Evolutionary conservation across 495 filamentous ascomycete genomes (phyloP).

Genomic region (Daldinia concentrica): DNA sequence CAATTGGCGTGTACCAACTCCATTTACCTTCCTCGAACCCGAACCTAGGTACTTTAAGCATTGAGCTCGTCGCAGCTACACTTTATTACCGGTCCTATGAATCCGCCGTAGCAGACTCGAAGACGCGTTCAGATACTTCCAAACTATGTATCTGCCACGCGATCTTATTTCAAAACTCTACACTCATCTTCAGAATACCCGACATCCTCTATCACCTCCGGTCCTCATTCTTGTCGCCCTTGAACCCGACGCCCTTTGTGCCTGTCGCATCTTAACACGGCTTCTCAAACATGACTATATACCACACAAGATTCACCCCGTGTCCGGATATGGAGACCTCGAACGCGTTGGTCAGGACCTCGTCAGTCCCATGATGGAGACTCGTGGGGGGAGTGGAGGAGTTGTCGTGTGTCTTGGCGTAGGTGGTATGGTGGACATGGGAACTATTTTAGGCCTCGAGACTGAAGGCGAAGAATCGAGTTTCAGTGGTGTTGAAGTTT

Average conservation of each 20-base stretch:
- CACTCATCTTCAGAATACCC: conserved; percentile 79
- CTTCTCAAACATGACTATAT: conserved; percentile 97
- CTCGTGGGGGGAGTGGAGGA: conserved; percentile 80
- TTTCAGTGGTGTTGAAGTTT: conserved; percentile 82
- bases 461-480: conserved; percentile 67
- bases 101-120: conserved; percentile 48
- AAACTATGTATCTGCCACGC: conserved; percentile 91
- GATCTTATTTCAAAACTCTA: conserved; percentile 89
- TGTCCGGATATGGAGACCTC: conserved; percentile 92
- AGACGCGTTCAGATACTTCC: conserved; percentile 43
- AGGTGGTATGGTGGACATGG: conserved; percentile 88
- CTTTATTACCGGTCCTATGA: conserved; percentile 45
- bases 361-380: conserved; percentile 82
- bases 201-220: conserved; percentile 84
- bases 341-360: conserved; percentile 77
- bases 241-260: conserved; percentile 95
- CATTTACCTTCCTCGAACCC: conserved; percentile 2
- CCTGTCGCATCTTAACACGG: conserved; percentile 89
- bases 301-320: conserved; percentile 95
- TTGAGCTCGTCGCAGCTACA: conserved; percentile 3
- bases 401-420: conserved; percentile 92
- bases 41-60: background rate
- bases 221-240: conserved; percentile 93
- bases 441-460: conserved; percentile 73
- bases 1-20: conserved; percentile 4